Conservation (phyloP, 2,329 filamentous ascomycete genomes). For the Ilyonectria destructans region DNA sequence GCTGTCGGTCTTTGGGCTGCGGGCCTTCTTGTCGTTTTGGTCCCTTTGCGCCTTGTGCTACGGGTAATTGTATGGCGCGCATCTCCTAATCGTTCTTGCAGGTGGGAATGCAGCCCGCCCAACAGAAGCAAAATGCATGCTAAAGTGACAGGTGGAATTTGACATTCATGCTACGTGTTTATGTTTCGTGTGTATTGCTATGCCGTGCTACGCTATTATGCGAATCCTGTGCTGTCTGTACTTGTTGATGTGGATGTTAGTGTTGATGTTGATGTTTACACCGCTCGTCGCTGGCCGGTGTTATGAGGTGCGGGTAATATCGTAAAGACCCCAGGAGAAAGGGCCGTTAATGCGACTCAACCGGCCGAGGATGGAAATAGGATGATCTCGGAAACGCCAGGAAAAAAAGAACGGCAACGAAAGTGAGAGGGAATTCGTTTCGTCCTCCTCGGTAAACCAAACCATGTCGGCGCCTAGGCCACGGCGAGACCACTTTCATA, state of each 20-base stretch:
- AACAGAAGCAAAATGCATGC: not conserved
- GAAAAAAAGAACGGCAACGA: conserved; percentile 8
- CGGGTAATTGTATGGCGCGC: not conserved
- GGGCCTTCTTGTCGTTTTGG: not conserved
- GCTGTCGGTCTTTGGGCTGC: conserved; percentile 6
- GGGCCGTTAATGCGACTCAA: conserved; percentile 17
- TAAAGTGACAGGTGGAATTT: not conserved
- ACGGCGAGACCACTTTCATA: not conserved
- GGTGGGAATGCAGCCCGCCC: too few species aligned
- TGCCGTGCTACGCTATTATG: not conserved
- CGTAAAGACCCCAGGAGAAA: conserved; percentile 14
- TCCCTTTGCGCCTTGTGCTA: not conserved
- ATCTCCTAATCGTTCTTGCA: too few species aligned
- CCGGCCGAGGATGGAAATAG: conserved; percentile 9
- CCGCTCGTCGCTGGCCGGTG: not conserved
- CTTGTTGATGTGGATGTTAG: conserved; percentile 18
- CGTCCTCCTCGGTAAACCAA: conserved; percentile 5
- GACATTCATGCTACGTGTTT: not conserved
- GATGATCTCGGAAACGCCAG: conserved; percentile 24
- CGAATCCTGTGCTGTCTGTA: not conserved
- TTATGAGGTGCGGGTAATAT: conserved; percentile 24
- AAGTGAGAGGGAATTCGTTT: not conserved
- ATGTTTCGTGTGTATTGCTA: not conserved
- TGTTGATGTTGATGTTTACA: conserved; percentile 4
- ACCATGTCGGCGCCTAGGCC: not conserved